These are phyloP conservation scores for Chlorella sp. DNA, from an alignment of 139 green algal genomes.

Conservation along the genomic window DNA sequence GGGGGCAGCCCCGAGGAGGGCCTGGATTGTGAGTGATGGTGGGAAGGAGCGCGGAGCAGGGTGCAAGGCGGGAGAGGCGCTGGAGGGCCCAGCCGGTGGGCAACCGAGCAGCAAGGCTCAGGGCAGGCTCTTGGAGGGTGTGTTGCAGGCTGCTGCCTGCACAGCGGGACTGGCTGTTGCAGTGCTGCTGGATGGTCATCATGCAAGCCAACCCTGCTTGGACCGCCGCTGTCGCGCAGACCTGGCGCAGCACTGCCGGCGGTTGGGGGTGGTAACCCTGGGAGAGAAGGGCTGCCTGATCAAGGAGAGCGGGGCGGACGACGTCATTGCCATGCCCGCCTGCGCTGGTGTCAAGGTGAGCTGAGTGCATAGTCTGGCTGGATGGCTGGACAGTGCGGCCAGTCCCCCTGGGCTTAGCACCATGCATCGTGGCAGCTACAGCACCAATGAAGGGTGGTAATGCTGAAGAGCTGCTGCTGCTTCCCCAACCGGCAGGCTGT, in stretches of 20 bases:
- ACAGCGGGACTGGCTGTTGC: background rate
- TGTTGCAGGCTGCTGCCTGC: background rate
- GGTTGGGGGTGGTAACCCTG: conserved; percentile 65
- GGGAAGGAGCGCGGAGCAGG: background rate
- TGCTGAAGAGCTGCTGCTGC: too few relatives aligned
- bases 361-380: too few relatives aligned
- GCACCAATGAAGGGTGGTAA: too few relatives aligned
- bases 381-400: too few relatives aligned
- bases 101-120: too few relatives aligned
- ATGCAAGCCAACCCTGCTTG: background rate
- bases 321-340: conserved; percentile 51
- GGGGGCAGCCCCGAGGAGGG: background rate
- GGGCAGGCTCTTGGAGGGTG: too few relatives aligned
- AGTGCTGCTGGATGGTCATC: background rate
- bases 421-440: too few relatives aligned
- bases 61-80: too few relatives aligned
- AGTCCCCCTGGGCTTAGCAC: too few relatives aligned
- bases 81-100: too few relatives aligned
- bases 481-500: conserved; percentile 46
- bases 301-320: conserved; percentile 12
- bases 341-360: conserved; percentile 49
- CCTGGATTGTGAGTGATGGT: background rate
- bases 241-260: conserved; percentile 49
- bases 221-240: conserved; percentile 41
- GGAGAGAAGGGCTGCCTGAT: conserved; percentile 68